These are phyloP conservation scores for Xylaria hypoxylon DNA, from an alignment of 2,329 filamentous ascomycete genomes.

Conservation along the genomic window DNA sequence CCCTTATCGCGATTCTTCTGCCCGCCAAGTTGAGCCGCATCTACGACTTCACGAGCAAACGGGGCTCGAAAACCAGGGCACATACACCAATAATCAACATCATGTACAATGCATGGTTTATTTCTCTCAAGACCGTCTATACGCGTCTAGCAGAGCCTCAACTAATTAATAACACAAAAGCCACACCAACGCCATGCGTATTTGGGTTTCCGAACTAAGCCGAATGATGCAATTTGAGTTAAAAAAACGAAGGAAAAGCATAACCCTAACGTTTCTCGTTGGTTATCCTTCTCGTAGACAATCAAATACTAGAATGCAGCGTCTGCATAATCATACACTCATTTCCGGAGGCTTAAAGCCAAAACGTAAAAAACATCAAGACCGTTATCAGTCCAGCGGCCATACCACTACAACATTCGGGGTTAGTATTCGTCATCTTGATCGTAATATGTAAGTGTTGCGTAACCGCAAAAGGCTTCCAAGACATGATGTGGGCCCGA, in stretches of 20 bases:
- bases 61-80: background rate
- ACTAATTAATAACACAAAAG: constrained; percentile 18
- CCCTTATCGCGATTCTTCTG: background rate
- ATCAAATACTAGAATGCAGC: constrained; percentile 9
- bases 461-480: background rate
- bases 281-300: background rate
- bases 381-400: constrained; percentile 61
- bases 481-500: background rate
- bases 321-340: constrained; percentile 18
- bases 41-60: background rate
- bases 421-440: constrained; percentile 4
- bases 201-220: constrained; percentile 19
- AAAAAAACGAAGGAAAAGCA: background rate
- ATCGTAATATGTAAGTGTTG: background rate
- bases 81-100: background rate
- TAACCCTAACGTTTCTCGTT: background rate
- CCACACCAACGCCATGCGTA: constrained; percentile 26
- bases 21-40: background rate
- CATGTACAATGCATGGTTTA: constrained; percentile 8
- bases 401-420: constrained; percentile 53
- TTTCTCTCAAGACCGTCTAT: constrained; percentile 14
- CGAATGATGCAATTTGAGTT: constrained; percentile 5
- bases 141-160: constrained; percentile 17
- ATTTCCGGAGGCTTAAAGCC: constrained; percentile 54
- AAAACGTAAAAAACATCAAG: constrained; percentile 65